Base-by-base conservation (phyloP, 2,329 filamentous ascomycete species). In the Botrytis fragariae region DNA sequence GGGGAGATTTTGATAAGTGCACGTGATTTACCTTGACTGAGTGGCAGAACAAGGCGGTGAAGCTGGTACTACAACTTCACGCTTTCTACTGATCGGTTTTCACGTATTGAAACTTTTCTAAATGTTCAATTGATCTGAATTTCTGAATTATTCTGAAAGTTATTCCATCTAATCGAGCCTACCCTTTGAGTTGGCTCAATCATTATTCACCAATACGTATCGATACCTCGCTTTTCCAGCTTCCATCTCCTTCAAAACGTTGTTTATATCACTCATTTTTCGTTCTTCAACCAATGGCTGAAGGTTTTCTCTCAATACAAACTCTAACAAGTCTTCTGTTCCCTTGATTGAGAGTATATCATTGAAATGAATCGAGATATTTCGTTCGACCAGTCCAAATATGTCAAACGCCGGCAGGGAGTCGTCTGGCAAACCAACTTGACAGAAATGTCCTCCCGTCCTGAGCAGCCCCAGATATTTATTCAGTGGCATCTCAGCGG, bases 391-490 rank as follows among this genome's bases (percentile, higher is more conserved):
- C 75, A 92, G 80, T 25, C 86, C 82, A 75, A 87, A 88, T 2
- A 86, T 87, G 74, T 83, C 84, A 76, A 91, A 84, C 3, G 83
- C 81, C 6, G 88, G 89, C 82, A 81, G 84, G 82, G 82, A 81
- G 72, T 87, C 86, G 78, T 93, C 91, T 0, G 91, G 91, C 3
- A 87, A 87, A 37, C 91, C 91, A 69, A 93, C 78, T 81, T 92
- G 89, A 74, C 92, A 86, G 77, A 92, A 89, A 18, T 84, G 84
- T 7, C 91, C 90, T 70, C 88, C 86, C 22, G 85, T 82, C 72
- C 86, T 85, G 51, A 93, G 83, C 18, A 93, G 83, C 25, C 83
- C 78, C 73, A 94, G 83, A 81, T 93, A 93, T 65, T 87, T 82
- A 68, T 82, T 80, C 37, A 93, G 79, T 0, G 90, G 90, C 90